Conservation (phyloP, 768 basidiomycete genomes). For the Phaeolepiota aurea region DNA sequence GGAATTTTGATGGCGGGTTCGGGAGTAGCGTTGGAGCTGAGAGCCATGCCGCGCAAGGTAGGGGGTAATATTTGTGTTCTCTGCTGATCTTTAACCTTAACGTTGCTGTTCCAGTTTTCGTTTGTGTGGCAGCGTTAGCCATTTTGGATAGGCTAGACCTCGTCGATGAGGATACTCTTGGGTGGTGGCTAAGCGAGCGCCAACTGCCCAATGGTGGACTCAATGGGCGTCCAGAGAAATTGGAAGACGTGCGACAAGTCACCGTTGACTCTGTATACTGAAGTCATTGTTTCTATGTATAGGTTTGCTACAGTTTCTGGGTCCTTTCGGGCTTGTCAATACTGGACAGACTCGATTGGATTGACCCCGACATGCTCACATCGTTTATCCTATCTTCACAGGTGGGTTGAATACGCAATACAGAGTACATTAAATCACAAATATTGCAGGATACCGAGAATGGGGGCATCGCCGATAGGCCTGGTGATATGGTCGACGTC, state of each 20-base stretch:
- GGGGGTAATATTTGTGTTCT: constrained; percentile 4
- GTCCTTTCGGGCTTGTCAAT: constrained; percentile 86
- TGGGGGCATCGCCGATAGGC: constrained; percentile 92
- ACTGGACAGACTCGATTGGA: constrained; percentile 77
- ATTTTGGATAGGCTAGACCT: constrained; percentile 79
- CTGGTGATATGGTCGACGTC: constrained; percentile 93
- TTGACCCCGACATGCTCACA: constrained; percentile 71
- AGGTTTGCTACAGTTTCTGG: constrained; percentile 99
- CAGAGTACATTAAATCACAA: not conserved
- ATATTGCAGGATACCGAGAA: constrained; percentile 69
- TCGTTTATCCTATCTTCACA: constrained; percentile 86
- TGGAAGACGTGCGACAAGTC: constrained; percentile 72
- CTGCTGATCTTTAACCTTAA: not conserved
- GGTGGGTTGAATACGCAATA: constrained; percentile 27
- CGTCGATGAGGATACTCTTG: constrained; percentile 72
- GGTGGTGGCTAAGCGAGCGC: constrained; percentile 91
- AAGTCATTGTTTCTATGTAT: too few relatives aligned
- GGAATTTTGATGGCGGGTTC: constrained; percentile 95
- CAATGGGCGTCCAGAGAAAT: constrained; percentile 96
- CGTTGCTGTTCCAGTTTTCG: constrained; percentile 54
- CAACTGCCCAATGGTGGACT: constrained; percentile 91
- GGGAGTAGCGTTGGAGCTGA: constrained; percentile 81
- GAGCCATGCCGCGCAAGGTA: constrained; percentile 89
- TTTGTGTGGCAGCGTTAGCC: constrained; percentile 80
- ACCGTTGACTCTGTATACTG: too few relatives aligned